Evolutionary conservation across 495 filamentous ascomycete species (phyloP).

Genomic region (Penicillium roqueforti): DNA sequence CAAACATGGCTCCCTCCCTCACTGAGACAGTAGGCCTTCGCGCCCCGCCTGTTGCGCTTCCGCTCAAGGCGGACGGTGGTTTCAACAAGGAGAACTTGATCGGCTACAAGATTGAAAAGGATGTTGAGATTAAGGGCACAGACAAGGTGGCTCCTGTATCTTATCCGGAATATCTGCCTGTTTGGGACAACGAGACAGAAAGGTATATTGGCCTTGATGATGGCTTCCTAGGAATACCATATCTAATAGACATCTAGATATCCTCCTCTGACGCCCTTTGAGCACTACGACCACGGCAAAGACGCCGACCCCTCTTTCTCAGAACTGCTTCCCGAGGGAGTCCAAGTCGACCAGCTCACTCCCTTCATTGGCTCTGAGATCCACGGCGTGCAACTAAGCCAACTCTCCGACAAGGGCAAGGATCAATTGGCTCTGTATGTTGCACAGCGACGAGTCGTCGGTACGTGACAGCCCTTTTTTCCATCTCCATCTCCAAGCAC

Average conservation of each 20-base stretch:
- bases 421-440: slow-evolving; percentile 56
- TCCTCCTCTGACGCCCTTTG: slow-evolving; percentile 39
- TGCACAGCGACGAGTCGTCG: slow-evolving; percentile 55
- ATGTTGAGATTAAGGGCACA: slow-evolving; percentile 43
- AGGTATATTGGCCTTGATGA: slow-evolving; percentile 21
- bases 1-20: slow-evolving; percentile 46
- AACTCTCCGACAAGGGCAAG: slow-evolving; percentile 48
- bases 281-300: slow-evolving; percentile 48
- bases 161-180: slow-evolving; percentile 73
- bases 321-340: slow-evolving; percentile 46
- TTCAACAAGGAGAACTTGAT: slow-evolving; percentile 60
- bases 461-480: slow-evolving; percentile 18
- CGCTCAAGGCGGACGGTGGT: slow-evolving; percentile 39
- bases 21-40: slow-evolving; percentile 42
- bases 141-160: slow-evolving; percentile 45
- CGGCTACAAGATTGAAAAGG: slow-evolving; percentile 47
- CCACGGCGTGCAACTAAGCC: slow-evolving; percentile 51
- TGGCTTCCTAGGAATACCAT: neutral
- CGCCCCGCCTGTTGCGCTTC: slow-evolving; percentile 29
- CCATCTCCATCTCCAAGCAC: neutral
- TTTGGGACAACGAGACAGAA: slow-evolving; percentile 59
- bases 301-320: slow-evolving; percentile 50
- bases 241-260: slow-evolving; percentile 28
- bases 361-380: slow-evolving; percentile 56
- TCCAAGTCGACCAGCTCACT: slow-evolving; percentile 44